Base-by-base conservation (phyloP, 1,139 yeast species). In the Candida albicans region DNA sequence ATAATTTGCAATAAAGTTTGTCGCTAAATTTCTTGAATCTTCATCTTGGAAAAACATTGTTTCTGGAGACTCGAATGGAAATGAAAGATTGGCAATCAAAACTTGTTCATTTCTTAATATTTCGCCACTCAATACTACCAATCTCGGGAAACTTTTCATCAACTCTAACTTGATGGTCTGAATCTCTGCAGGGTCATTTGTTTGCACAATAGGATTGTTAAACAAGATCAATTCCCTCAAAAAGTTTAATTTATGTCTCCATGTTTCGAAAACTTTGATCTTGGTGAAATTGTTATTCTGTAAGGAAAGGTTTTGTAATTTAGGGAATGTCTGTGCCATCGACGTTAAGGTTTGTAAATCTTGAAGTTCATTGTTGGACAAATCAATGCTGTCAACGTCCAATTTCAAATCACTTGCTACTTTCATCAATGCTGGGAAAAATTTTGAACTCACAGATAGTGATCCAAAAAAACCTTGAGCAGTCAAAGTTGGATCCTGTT, bases 371-470 rank as follows among this genome's bases (percentile, higher is more conserved):
- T 93, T 93, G 46, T 73, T 73, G 11, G 95, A 84, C 41, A 93
- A 70, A 59, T 87, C 89, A 13, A 93, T 81, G 48, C 93, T 84
- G 32, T 83, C 86, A 6, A 90, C 87, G 2, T 72, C 72, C 12
- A 76, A 51, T 37, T 75, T 75, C 35, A 71, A 57, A 38, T 75
- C 78, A 41, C 72, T 71, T 1, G 96, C 96, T 14, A 95, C 68
- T 59, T 87, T 89, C 89, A 93, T 82, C 52, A 93, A 68, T 0
- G 99, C 99, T 3, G 91, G 87, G 63, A 93, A 90, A 76, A 91
- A 84, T 62, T 91, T 91, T 12, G 95, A 77, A 1, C 80, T 62
- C 3, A 81, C 75, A 40, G 82, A 76, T 7, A 82, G 68, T 13
- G 79, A 69, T 18, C 80, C 75, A 53, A 90, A 82, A 44, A 89